Evolutionary conservation across 1,284 basidiomycete species (phyloP), one percentile per base, ranked within the genome.

Genomic region (Apiotrichum laibachii): DNA sequence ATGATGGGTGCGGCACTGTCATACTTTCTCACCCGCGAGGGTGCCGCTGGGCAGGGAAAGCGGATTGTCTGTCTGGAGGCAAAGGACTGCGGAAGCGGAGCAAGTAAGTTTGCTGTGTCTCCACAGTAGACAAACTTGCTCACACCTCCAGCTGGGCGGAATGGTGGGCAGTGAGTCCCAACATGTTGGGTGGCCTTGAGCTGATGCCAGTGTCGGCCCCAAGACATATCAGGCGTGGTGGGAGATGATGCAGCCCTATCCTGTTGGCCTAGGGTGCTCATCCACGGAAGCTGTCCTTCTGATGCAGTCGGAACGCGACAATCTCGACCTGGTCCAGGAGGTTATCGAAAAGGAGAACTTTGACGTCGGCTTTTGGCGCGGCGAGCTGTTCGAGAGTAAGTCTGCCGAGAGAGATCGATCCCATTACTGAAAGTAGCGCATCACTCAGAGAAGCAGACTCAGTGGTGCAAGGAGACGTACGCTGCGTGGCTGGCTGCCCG

Each of bases 51-150:
- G 6, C 60, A 53, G 18, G 67, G 67, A 5, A 69, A 69, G 56
- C 57, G 42, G 34, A 56, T 75, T 10, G 63, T 71, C 2, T 57
- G 67, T 9, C 26, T 75, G 19, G 73, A 75, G 39, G 73, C 71
- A 34, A 73, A 73, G 58, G 73, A 75, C 53, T 56, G 72, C 3
- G 72, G 62, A 15, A 70, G 67, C n/a, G 73, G 73, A 9, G 73
- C 73, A 2, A 66, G 71, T 70, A 50, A 57, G 69, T 65, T 45
- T 42, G n/a, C n/a, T n/a, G n/a, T n/a, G n/a, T n/a, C n/a, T n/a
- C 33, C 42, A n/a, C n/a, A 15, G 33, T 19, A 31, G 26, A 11
- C 9, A 6, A 16, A 22, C 22, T 5, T 35, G 16, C 21, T 46
- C 31, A 42, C 26, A 19, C n/a, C 19, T 37, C 18, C 51, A 72